Evolutionary conservation across 306 rosid species (phyloP).

Genomic region (Trichosanthes cucumerina): DNA sequence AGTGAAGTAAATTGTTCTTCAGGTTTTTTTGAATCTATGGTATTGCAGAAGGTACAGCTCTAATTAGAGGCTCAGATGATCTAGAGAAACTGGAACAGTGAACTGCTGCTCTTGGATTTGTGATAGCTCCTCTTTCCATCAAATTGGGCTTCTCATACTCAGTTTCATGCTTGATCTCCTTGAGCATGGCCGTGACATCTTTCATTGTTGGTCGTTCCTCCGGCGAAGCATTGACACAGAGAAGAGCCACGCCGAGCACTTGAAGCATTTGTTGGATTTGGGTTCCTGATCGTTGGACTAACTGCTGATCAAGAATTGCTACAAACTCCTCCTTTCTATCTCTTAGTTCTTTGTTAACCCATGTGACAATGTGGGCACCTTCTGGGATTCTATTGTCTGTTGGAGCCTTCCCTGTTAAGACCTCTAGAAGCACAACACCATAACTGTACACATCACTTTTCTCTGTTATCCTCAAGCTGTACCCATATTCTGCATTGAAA

Average conservation of each 20-base stretch:
- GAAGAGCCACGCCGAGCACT: slow-evolving; percentile 83
- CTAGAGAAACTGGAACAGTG: slow-evolving; percentile 83
- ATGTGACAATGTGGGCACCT: slow-evolving; percentile 57
- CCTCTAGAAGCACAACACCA: slow-evolving; percentile 79
- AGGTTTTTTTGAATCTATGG: slow-evolving; percentile 22
- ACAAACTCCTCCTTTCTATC: slow-evolving; percentile 42
- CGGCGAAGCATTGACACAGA: slow-evolving; percentile 66
- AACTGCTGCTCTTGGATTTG: slow-evolving; percentile 47
- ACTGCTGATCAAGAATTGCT: slow-evolving; percentile 62
- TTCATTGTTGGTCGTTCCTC: slow-evolving; percentile 87
- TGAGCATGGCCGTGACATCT: slow-evolving; percentile 83
- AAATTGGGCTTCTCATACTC: slow-evolving; percentile 52
- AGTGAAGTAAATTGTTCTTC: slow-evolving; percentile 17
- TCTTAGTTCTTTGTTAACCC: slow-evolving; percentile 62
- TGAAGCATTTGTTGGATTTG: slow-evolving; percentile 86
- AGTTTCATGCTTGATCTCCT: slow-evolving; percentile 59
- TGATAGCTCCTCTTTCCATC: slow-evolving; percentile 31
- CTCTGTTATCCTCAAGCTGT: slow-evolving; percentile 87
- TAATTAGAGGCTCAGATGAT: slow-evolving; percentile 72
- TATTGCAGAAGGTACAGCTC: slow-evolving; percentile 37
- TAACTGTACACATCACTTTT: slow-evolving; percentile 94
- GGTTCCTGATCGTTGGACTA: slow-evolving; percentile 62
- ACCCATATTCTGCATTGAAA: slow-evolving; percentile 73
- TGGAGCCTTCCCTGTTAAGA: slow-evolving; percentile 74
- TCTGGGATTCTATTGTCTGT: slow-evolving; percentile 64